Base-by-base conservation (phyloP, 176 grass and related monocot genomes). In the Phragmites australis region DNA sequence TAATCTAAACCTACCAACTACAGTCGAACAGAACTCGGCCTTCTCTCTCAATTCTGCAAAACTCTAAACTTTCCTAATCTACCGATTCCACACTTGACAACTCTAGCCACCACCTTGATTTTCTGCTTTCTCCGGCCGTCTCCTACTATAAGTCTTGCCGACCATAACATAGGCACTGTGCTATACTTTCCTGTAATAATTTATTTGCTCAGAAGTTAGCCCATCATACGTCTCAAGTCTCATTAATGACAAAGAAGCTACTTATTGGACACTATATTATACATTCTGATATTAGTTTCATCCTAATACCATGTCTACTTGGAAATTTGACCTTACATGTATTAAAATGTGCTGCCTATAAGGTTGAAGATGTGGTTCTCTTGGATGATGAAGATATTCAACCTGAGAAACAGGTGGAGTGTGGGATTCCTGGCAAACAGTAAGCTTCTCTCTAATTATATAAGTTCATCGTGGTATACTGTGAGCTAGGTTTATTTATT, bases 331-430 rank as follows among this genome's bases (percentile, higher is more conserved):
- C 22, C 77, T 65, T 70, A 47, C 7, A n/a, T 64, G 15, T 51
- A 50, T 50, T 74, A 34, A 23, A 74, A 75, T 29, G 68, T 4
- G 14, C 16, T 64, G 6, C n/a, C 43, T 78, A 25, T 43, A 72
- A 90, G 90, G 70, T 48, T 84, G 55, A 79, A 45, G 70, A 88
- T 53, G 85, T 97, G 70, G 88, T 97, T 88, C 75, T 93, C 62
- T 72, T 97, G 90, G 93, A 93, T 67, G 93, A 93, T 71, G 93
- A 97, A 59, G 82, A 93, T 67, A 42, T 71, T 26, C 74, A 90
- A 88, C 65, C 51, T 59, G 69, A 80, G 67, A 78, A 66, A 47
- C 43, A 81, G 71, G 54, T 74, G 44, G 44, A 81, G 14, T 47
- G n/a, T 72, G 53, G 34, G 40, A 47, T 65, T 57, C 76, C 37